phyloP scores from a whole-genome alignment of 108 stramenopile genomes.

The Aurantiochytrium sp. region DNA sequence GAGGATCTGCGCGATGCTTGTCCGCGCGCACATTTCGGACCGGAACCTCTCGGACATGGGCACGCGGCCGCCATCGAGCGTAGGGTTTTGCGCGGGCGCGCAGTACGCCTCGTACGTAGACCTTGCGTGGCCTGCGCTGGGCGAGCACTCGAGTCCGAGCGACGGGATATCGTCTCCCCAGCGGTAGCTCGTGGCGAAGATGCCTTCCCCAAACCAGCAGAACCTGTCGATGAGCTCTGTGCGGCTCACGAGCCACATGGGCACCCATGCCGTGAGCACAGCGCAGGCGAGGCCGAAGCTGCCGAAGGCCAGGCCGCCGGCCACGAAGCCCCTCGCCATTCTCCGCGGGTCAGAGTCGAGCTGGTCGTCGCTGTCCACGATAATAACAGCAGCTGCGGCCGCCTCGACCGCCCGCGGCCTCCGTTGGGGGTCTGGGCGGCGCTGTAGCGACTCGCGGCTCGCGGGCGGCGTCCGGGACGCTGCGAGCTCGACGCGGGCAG shows the following conservation, averaged over 20 bases:
- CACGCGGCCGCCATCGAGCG: not conserved
- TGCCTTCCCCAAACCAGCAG: constrained; percentile 12
- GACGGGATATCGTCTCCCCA: not conserved
- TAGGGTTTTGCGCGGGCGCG: not conserved
- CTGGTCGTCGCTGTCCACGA: too few relatives aligned
- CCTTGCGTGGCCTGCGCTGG: not conserved
- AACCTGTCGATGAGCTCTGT: not conserved
- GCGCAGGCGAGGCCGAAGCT: not conserved
- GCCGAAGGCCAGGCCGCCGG: not conserved
- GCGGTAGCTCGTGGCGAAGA: not conserved
- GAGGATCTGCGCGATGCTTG: not conserved
- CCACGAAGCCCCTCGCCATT: not conserved
- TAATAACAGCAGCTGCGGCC: too few relatives aligned
- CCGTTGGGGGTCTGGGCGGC: too few relatives aligned
- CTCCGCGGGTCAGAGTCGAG: not conserved
- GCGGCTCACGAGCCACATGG: not conserved
- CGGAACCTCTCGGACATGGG: not conserved
- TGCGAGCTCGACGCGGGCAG: too few relatives aligned
- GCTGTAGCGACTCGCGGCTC: too few relatives aligned
- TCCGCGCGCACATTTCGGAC: not conserved
- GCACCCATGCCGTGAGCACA: not conserved
- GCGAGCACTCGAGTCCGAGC: not conserved
- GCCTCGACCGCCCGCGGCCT: too few relatives aligned
- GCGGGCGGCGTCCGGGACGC: too few relatives aligned
- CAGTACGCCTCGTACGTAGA: not conserved